Base-by-base conservation (phyloP, 306 rosid species). In the Begonia masoniana region DNA sequence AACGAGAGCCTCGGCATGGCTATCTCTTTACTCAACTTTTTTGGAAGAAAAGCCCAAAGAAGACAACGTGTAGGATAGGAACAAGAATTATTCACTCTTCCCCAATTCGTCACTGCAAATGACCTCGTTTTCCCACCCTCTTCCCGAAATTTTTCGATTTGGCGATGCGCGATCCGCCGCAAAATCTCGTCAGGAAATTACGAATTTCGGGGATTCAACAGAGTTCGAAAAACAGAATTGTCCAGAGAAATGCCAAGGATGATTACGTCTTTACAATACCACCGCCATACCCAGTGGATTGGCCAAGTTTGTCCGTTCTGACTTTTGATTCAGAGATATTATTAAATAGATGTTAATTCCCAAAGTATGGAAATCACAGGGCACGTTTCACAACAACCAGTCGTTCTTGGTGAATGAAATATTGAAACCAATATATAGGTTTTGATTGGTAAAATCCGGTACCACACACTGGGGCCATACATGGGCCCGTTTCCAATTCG, bases 141-240 rank as follows among this genome's bases (percentile, higher is more conserved):
- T 59, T 48, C 63, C 36, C 63, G 15, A 45, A 24, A 10, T 7
- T 23, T 9, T 49, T 3, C 9, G 48, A 6, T 46, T n/a, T 31
- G 15, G 63, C 2, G 9, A 48, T 47, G 63, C 48, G 63, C 39
- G 48, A 19, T 16, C 55, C 47, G 55, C 63, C 62, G 31, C 52
- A 58, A 23, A 47, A 3, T 58, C 9, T 6, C 39, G 7, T 31
- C 8, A 0, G 9, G 39, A 31, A 31, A 31, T 5, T 31, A 31
- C 39, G 39, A 31, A 31, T 31, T 31, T 31, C 39, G 5, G 39
- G 9, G 7, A 31, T 31, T 31, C 39, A 31, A 31, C 39, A 31
- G 39, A 31, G 8, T 31, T n/a, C 13, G 59, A 43, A 43, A 43
- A 3, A 59, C 63, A 1, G 4, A 49, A 48, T 35, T 59, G n/a